phyloP scores from a whole-genome alignment of 2,329 filamentous ascomycete species.

The Ascochyta clinopodiicola region DNA sequence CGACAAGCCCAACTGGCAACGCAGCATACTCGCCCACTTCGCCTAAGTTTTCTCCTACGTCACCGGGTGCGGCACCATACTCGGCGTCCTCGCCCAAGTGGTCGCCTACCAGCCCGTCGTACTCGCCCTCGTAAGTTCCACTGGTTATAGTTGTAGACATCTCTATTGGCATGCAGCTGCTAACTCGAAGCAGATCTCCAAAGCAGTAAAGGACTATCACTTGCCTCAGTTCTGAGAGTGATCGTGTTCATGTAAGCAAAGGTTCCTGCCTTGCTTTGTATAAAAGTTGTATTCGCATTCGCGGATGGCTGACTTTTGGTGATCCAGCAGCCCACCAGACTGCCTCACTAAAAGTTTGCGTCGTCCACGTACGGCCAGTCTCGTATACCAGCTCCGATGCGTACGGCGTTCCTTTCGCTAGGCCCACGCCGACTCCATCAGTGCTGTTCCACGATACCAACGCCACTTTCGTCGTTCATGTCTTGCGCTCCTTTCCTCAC shows the following conservation, averaged over 20 bases:
- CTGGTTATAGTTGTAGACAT: conserved; percentile 36
- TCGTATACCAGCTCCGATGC: conserved; percentile 21
- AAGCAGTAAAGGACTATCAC: conserved; percentile 36
- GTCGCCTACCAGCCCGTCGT: conserved; percentile 54
- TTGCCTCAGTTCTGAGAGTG: background rate
- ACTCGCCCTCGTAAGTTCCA: conserved; percentile 55
- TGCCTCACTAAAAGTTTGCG: conserved; percentile 29
- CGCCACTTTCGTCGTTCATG: conserved; percentile 11
- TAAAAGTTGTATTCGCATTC: conserved; percentile 38
- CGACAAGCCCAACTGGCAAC: conserved; percentile 60
- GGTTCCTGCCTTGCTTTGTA: conserved; percentile 44
- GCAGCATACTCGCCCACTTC: conserved; percentile 57
- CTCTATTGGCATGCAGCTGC: conserved; percentile 8
- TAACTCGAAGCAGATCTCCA: conserved; percentile 42
- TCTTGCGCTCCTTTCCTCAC: conserved; percentile 8
- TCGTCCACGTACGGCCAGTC: conserved; percentile 19
- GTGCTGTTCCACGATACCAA: background rate
- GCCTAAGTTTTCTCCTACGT: conserved; percentile 51
- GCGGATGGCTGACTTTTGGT: conserved; percentile 42
- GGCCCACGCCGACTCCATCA: conserved; percentile 39
- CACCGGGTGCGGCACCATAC: conserved; percentile 36
- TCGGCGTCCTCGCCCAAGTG: conserved; percentile 42
- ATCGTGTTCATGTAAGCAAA: conserved; percentile 38
- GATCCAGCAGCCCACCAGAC: conserved; percentile 28
- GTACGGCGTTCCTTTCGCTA: conserved; percentile 46